Conservation (phyloP, 2,329 filamentous ascomycete genomes). For the Talaromyces verruculosus region DNA sequence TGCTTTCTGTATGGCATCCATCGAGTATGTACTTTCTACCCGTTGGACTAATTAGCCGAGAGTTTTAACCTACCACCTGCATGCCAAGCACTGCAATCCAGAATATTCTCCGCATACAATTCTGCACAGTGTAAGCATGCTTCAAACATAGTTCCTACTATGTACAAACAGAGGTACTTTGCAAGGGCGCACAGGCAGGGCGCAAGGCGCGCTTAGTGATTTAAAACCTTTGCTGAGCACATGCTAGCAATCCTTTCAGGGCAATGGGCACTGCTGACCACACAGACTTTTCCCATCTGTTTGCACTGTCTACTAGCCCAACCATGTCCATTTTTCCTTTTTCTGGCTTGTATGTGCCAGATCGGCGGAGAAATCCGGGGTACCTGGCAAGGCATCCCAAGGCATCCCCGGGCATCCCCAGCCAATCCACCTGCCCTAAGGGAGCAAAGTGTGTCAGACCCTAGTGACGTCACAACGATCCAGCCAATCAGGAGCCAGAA, state of each 20-base stretch:
- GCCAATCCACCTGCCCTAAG: neutral
- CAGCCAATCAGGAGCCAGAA: conserved; percentile 7
- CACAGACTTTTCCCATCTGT: neutral
- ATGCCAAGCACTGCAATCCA: neutral
- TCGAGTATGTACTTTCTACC: no score
- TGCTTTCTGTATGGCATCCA: neutral
- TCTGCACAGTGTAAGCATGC: neutral
- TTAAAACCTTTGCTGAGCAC: neutral
- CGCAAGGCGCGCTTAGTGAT: conserved; percentile 1
- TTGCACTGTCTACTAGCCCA: neutral
- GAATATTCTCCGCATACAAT: neutral
- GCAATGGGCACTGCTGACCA: neutral
- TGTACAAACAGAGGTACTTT: neutral
- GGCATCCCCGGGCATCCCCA: neutral
- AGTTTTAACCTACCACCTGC: neutral
- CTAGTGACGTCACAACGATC: conserved; percentile 5
- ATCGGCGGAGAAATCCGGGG: conserved; percentile 16
- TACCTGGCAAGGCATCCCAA: conserved; percentile 9
- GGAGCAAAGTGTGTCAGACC: neutral
- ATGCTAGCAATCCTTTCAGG: neutral
- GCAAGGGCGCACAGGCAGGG: neutral
- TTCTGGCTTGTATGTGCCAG: neutral
- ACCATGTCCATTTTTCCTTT: neutral
- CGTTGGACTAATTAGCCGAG: neutral
- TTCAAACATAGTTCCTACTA: neutral